phyloP scores from a whole-genome alignment of 768 basidiomycete genomes.

The Suillus discolor region DNA sequence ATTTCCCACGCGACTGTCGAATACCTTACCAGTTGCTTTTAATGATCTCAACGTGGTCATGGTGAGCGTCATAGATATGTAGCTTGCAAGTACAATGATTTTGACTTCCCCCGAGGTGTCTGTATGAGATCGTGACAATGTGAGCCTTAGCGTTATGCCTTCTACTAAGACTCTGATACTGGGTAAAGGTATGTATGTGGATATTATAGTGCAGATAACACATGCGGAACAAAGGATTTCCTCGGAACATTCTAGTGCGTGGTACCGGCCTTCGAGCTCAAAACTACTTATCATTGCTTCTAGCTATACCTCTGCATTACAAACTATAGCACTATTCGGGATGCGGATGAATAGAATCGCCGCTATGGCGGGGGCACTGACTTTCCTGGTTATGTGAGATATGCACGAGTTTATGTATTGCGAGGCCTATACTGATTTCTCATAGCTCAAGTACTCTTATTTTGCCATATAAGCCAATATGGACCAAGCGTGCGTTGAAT shows the following conservation, averaged over 20 bases:
- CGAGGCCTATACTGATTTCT: slow-evolving; percentile 22
- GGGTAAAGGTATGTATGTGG: slow-evolving; percentile 43
- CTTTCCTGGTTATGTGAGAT: slow-evolving; percentile 58
- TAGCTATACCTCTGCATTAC: slow-evolving; percentile 38
- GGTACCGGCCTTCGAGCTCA: not conserved
- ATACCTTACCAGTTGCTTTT: slow-evolving; percentile 65
- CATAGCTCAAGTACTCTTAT: slow-evolving; percentile 37
- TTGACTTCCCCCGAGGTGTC: slow-evolving; percentile 42
- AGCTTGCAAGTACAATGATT: slow-evolving; percentile 6
- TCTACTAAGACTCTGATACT: slow-evolving; percentile 15
- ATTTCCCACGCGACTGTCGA: slow-evolving; percentile 67
- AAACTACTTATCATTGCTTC: slow-evolving; percentile 14
- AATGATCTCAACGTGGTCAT: slow-evolving; percentile 61
- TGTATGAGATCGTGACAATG: slow-evolving; percentile 61
- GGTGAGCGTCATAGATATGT: slow-evolving; percentile 40
- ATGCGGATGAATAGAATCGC: slow-evolving; percentile 66
- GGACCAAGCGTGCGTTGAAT: slow-evolving; percentile 39
- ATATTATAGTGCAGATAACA: slow-evolving; percentile 35
- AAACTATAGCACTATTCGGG: slow-evolving; percentile 72
- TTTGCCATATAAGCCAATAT: slow-evolving; percentile 39
- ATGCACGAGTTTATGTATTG: slow-evolving; percentile 17
- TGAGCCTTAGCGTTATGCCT: slow-evolving; percentile 19
- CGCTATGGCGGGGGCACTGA: slow-evolving; percentile 58
- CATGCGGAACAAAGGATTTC: slow-evolving; percentile 47
- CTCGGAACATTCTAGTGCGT: slow-evolving; percentile 39